Conservation (phyloP, 805 yeast species). For the Saccharomycopsis lassenensis region DNA sequence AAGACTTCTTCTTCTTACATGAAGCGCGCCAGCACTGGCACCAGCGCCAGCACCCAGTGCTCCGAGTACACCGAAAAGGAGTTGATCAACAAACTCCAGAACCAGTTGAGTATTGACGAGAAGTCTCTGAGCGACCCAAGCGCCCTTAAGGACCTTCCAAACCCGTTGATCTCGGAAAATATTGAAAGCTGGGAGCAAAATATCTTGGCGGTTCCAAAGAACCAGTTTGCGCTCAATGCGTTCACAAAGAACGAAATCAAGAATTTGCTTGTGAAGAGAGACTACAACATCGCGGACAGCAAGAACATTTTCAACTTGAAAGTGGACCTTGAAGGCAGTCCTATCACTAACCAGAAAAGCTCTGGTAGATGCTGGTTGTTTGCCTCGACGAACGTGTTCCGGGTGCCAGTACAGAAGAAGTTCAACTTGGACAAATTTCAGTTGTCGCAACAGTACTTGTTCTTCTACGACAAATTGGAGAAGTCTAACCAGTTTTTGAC, state of each 20-base stretch:
- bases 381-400: slow-evolving; percentile 67
- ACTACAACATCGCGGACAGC: slow-evolving; percentile 12
- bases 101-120: slow-evolving; percentile 10
- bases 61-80: slow-evolving; percentile 6
- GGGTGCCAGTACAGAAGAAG: slow-evolving; percentile 50
- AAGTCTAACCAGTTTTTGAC: slow-evolving; percentile 74
- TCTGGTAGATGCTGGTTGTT: slow-evolving; percentile 88
- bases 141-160: slow-evolving; percentile 12
- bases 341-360: slow-evolving; percentile 61
- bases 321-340: slow-evolving; percentile 42
- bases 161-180: slow-evolving; percentile 26
- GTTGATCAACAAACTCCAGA: slow-evolving; percentile 13
- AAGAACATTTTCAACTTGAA: slow-evolving; percentile 31
- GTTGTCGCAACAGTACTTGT: slow-evolving; percentile 67
- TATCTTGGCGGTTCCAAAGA: slow-evolving; percentile 36
- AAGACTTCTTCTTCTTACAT: neutral
- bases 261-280: slow-evolving; percentile 9
- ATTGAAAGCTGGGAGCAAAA: slow-evolving; percentile 36
- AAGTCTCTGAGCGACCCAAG: slow-evolving; percentile 12
- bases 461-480: slow-evolving; percentile 80
- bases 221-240: slow-evolving; percentile 42
- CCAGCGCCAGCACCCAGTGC: neutral
- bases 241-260: slow-evolving; percentile 31
- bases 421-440: slow-evolving; percentile 59
- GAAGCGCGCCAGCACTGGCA: neutral